Evolutionary conservation across 768 basidiomycete species (phyloP).

Genomic region (Tulasnella sp.): DNA sequence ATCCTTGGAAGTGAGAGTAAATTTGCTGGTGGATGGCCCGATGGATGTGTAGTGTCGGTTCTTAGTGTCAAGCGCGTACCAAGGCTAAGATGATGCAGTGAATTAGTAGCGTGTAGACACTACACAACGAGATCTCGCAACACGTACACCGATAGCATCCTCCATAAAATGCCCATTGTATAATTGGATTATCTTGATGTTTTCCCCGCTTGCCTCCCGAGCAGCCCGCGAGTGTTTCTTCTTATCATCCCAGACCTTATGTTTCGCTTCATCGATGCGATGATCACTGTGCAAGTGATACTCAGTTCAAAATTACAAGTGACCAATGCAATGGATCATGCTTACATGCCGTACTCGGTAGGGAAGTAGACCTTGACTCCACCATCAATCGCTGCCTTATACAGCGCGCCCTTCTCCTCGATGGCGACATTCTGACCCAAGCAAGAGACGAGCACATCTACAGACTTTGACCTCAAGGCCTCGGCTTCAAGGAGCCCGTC

Average conservation of each 20-base stretch:
- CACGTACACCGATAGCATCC: not conserved
- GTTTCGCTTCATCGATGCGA: no score
- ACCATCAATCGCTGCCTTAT: not conserved
- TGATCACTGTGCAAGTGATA: no score
- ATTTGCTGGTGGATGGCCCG: not conserved
- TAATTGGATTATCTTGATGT: not conserved
- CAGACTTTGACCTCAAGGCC: not conserved
- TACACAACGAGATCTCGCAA: not conserved
- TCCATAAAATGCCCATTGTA: not conserved
- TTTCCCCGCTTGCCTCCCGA: not conserved
- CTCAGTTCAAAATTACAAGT: no score
- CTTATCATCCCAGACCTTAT: no score
- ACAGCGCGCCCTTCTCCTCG: not conserved
- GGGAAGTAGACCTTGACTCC: conserved; percentile 10
- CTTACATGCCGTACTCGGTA: not conserved
- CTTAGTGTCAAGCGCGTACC: not conserved
- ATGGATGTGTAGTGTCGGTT: not conserved
- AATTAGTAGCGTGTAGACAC: not conserved
- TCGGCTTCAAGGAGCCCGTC: not conserved
- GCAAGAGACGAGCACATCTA: not conserved
- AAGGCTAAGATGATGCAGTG: not conserved
- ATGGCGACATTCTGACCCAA: not conserved
- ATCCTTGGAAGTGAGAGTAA: not conserved
- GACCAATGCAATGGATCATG: no score
- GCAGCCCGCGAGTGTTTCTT: not conserved